Percentiles rank a stretch among this genome's conserved stretches.
phyloP scores from a whole-genome alignment of 179 eudicot species.

The Kewa caespitosa region DNA sequence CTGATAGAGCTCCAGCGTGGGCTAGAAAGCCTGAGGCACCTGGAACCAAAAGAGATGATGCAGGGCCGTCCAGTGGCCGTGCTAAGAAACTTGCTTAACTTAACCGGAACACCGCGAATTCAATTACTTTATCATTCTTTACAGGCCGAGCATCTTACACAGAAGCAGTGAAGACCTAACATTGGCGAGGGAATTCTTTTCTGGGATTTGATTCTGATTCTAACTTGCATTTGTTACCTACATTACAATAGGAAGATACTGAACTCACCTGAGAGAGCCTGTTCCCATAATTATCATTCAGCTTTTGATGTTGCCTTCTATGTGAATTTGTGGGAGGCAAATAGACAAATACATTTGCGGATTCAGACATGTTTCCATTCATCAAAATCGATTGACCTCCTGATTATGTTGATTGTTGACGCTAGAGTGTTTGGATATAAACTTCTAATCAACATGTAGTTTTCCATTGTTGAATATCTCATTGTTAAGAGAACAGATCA shows the following conservation, averaged over 20 bases:
- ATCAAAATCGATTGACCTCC: too few species aligned
- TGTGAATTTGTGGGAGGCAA: conserved; percentile 17
- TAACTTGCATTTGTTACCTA: conserved; percentile 25
- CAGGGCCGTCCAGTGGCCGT: conserved; percentile 78
- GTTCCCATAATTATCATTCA: neutral
- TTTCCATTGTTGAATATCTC: too few species aligned
- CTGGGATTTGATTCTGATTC: conserved; percentile 27
- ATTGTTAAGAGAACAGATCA: too few species aligned
- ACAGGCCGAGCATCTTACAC: conserved; percentile 26
- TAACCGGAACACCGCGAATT: neutral
- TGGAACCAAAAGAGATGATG: conserved; percentile 77
- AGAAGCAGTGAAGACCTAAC: conserved; percentile 25
- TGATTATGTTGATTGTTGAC: too few species aligned
- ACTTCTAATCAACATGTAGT: too few species aligned
- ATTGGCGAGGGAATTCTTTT: conserved; percentile 20
- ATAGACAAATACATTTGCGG: neutral
- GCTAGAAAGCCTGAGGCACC: conserved; percentile 84
- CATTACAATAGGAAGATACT: conserved; percentile 3
- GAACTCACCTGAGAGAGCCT: conserved; percentile 13
- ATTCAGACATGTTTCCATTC: too few species aligned
- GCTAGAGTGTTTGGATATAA: too few species aligned
- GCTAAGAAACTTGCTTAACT: conserved; percentile 76
- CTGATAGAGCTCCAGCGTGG: conserved; percentile 96
- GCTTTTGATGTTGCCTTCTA: conserved; percentile 5
- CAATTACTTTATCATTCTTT: conserved; percentile 28